Base-by-base conservation (phyloP, 2,329 filamentous ascomycete species). In the Fusarium avenaceum region DNA sequence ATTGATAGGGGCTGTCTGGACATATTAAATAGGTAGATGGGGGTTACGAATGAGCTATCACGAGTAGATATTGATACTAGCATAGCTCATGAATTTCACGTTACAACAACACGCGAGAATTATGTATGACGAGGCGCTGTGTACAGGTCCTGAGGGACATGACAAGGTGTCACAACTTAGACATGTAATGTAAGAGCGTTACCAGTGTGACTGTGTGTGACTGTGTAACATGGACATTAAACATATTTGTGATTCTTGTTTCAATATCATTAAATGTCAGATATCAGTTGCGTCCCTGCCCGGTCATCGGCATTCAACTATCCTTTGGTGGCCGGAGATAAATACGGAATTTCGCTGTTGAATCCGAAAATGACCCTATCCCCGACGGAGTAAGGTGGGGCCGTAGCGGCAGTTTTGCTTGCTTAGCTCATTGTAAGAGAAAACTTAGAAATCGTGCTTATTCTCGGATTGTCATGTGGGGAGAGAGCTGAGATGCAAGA, bases 11-110 rank as follows among this genome's bases (percentile, higher is more conserved):
- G 24, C n/a, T 26, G 38, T 42, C 47, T 32, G 30, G 20, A 22
- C 9, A 17, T 13, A 17, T 24, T 33, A 63, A 42, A 55, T 38
- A n/a, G 35, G n/a, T 64, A 64, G 61, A 64, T 22, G 51, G 33
- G 39, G 39, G 50, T 38, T 45, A 17, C 44, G 54, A 67, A 59
- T 47, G 66, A 69, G 49, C 48, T 49, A 67, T 69, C 62, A 59
- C 30, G 66, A 51, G 20, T 6, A 56, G 40, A 32, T 33, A n/a
- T 24, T 42, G 11, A 40, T 26, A 40, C 3, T 30, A 24, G 24
- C 20, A 17, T 30, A 14, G 9, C 17, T 30, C 11, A 15, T 32
- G 20, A 20, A 7, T 17, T 24, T 7, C n/a, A 40, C 26, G 19
- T 32, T 30, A 43, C 38, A 33, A 33, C 22, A 43, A 22, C 26